A percentile compares a stretch with the other conserved stretches of the same genome.
Evolutionary conservation across 2,329 filamentous ascomycete genomes (phyloP).

Genomic region (Huntiella moniliformis): DNA sequence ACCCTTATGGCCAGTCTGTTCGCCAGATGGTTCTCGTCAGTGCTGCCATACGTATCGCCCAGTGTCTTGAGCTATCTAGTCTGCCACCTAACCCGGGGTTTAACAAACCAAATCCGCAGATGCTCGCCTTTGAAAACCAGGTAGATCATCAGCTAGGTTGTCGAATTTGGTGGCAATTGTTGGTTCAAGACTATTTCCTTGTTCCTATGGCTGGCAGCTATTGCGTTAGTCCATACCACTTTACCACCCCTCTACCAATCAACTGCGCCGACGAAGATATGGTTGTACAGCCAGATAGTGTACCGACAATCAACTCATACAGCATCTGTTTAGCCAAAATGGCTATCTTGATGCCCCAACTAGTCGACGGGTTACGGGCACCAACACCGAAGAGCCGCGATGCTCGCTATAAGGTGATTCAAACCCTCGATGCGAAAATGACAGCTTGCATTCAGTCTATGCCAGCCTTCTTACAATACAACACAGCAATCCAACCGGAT

Average conservation of each 20-base stretch:
- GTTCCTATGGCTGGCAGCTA: constrained; percentile 12
- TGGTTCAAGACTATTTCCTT: constrained; percentile 11
- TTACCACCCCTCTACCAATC: constrained; percentile 10
- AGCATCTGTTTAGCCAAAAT: constrained; percentile 10
- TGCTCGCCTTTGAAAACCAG: constrained; percentile 1
- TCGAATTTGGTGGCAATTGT: constrained; percentile 11
- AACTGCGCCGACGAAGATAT: constrained; percentile 11
- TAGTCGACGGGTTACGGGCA: constrained; percentile 8
- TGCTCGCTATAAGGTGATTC: constrained; percentile 6
- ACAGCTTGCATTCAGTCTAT: constrained; percentile 1
- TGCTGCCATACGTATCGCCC: constrained; percentile 8
- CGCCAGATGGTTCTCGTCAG: constrained; percentile 11
- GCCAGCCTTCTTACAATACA: constrained; percentile 3
- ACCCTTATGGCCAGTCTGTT: constrained; percentile 8
- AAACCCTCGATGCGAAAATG: constrained; percentile 8
- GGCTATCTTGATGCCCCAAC: constrained; percentile 10
- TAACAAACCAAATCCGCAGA: not conserved
- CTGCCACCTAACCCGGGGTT: not conserved
- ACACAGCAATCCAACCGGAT: constrained; percentile 3
- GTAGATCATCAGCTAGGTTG: constrained; percentile 2
- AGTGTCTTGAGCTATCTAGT: constrained; percentile 6
- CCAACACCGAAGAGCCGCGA: constrained; percentile 6
- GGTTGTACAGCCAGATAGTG: constrained; percentile 3
- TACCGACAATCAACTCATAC: constrained; percentile 11
- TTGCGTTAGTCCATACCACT: constrained; percentile 9